Evolutionary conservation across 345 rosid genomes (phyloP).

Genomic region (Adansonia digitata): DNA sequence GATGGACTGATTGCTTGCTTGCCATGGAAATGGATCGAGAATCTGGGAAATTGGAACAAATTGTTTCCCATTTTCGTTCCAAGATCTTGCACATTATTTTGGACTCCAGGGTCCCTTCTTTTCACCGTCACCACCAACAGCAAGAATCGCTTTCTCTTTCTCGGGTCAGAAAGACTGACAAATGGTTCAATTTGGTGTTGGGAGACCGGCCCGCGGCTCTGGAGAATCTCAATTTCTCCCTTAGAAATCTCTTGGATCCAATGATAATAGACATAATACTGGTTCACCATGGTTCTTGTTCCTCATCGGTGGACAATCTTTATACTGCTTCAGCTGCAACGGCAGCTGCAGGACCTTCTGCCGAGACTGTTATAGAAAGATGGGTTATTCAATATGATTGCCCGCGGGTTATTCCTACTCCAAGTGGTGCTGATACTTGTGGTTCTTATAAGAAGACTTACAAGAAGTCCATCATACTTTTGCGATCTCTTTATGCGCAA

Average conservation of each 20-base stretch:
- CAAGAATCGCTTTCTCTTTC: constrained; percentile 28
- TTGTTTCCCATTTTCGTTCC: constrained; percentile 65
- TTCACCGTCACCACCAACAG: constrained; percentile 39
- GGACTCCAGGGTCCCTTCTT: constrained; percentile 74
- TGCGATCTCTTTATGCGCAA: constrained; percentile 67
- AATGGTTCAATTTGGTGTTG: constrained; percentile 81
- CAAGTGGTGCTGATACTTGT: constrained; percentile 33
- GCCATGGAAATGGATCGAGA: constrained; percentile 29
- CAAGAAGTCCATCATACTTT: constrained; percentile 67
- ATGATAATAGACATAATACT: constrained; percentile 74
- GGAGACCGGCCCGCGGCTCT: constrained; percentile 78
- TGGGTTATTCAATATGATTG: constrained; percentile 82
- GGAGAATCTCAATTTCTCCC: constrained; percentile 71
- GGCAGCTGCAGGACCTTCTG: constrained; percentile 15
- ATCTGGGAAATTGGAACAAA: constrained; percentile 57
- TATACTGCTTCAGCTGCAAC: constrained; percentile 20
- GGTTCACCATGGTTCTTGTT: constrained; percentile 36
- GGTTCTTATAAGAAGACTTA: constrained; percentile 65
- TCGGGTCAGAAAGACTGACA: constrained; percentile 63
- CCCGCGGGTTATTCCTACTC: constrained; percentile 36
- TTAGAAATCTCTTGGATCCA: constrained; percentile 57
- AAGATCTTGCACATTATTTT: constrained; percentile 75
- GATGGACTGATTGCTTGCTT: constrained; percentile 4
- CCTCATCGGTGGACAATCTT: constrained; percentile 33
- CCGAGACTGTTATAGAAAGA: constrained; percentile 77